These are phyloP conservation scores for Suillus occidentalis DNA, from an alignment of 768 basidiomycete species.

Conservation along the genomic window DNA sequence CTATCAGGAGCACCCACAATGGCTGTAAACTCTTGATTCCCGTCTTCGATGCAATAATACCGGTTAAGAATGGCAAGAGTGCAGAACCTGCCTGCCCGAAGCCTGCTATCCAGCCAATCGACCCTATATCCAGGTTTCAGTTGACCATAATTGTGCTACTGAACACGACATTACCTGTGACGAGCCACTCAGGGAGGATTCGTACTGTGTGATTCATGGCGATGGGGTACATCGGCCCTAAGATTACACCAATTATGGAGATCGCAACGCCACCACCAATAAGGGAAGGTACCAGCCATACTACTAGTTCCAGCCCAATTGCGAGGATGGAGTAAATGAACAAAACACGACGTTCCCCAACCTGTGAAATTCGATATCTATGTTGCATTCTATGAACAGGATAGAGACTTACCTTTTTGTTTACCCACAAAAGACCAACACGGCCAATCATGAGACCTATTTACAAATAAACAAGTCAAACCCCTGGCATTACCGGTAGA, in stretches of 20 bases:
- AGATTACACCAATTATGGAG: slow-evolving; percentile 60
- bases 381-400: no score
- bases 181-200: slow-evolving; percentile 35
- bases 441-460: slow-evolving; percentile 32
- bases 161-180: slow-evolving; percentile 21
- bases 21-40: slow-evolving; percentile 50
- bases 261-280: slow-evolving; percentile 65
- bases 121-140: slow-evolving; percentile 23
- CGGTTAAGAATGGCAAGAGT: slow-evolving; percentile 51
- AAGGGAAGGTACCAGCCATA: slow-evolving; percentile 71
- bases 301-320: slow-evolving; percentile 56
- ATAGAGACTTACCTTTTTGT: slow-evolving; percentile 21
- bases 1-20: slow-evolving; percentile 35
- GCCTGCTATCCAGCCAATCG: slow-evolving; percentile 53
- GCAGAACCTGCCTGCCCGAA: slow-evolving; percentile 53
- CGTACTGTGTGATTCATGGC: slow-evolving; percentile 35
- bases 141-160: slow-evolving; percentile 30
- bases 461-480: neutral
- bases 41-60: slow-evolving; percentile 39
- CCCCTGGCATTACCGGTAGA: neutral
- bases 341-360: slow-evolving; percentile 32
- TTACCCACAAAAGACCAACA: slow-evolving; percentile 28
- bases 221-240: slow-evolving; percentile 79
- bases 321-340: slow-evolving; percentile 31
- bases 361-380: slow-evolving; percentile 16